Conservation (phyloP, 2,329 filamentous ascomycete species). For the Colletotrichum orchidophilum region DNA sequence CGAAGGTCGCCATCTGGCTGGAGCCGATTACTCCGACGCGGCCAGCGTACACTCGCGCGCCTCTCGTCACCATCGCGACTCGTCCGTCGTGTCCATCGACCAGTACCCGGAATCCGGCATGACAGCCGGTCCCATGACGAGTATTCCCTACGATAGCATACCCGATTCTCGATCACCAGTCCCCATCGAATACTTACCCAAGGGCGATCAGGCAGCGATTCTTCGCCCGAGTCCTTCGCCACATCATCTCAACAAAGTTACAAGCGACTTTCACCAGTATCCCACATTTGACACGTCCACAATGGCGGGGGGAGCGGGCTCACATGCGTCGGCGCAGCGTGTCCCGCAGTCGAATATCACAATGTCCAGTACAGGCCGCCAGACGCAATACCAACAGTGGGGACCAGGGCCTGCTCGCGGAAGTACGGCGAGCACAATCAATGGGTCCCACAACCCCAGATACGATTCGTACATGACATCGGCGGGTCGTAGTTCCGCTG, state of each 20-base stretch:
- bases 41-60: conserved; percentile 72
- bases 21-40: conserved; percentile 66
- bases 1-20: conserved; percentile 63
- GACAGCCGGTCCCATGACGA: conserved; percentile 83
- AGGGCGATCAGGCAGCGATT: conserved; percentile 68
- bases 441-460: conserved; percentile 63
- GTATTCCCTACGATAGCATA: conserved; percentile 85
- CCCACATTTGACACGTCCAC: conserved; percentile 72
- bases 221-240: conserved; percentile 76
- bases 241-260: conserved; percentile 83
- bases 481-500: conserved; percentile 65
- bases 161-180: conserved; percentile 75
- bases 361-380: conserved; percentile 76
- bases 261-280: conserved; percentile 88
- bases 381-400: conserved; percentile 83
- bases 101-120: conserved; percentile 71
- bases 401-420: conserved; percentile 59
- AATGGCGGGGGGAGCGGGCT: conserved; percentile 57
- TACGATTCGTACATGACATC: conserved; percentile 71
- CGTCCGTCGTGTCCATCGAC: conserved; percentile 78
- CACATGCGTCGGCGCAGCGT: conserved; percentile 69
- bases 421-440: conserved; percentile 62
- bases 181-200: conserved; percentile 77
- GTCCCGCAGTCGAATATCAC: conserved; percentile 69
- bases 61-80: conserved; percentile 81